Base-by-base conservation (phyloP, 768 basidiomycete species). In the Boletus sp. region DNA sequence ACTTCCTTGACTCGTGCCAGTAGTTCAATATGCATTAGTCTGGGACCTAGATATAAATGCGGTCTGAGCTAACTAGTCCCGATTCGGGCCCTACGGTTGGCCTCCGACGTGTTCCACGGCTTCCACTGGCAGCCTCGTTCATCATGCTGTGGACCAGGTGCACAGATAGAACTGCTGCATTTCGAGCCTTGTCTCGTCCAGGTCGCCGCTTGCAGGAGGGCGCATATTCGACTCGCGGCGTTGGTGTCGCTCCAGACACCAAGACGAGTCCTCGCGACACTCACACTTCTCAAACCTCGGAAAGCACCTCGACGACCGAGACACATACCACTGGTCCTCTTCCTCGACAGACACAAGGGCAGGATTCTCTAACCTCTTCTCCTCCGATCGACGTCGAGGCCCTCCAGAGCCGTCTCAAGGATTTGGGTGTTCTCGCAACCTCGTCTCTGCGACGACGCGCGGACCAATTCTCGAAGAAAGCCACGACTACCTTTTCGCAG, bases 401-500 rank as follows among this genome's bases (percentile, higher is more conserved):
- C 47, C 55, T 83, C 54, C 75, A 76, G 39, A 63, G 57, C 33
- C 68, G 66, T 50, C 55, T 77, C 55, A 76, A 71, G 58, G 77
- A 80, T 50, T 85, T 83, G 85, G 71, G 82, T 44, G 61, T 65
- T 52, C 55, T 66, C 39, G 64, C 75, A 5, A 62, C 68, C 17
- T 58, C 68, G 20, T 70, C 71, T 29, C 70, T 73, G 9, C 82
- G 86, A 47, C 75, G 74, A 56, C 79, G 77, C 41, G 77, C 83
- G 42, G 85, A 89, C 67, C 76, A 72, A 42, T 80, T 89, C 60
- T 85, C 89, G 0, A 73, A 75, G 9, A 71, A 69, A 6, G 80
- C 90, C 3, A 80, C 81, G 59, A 73, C 76, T 7, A 83, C 80
- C 5, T 83, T 96, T 63, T 85, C 86, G 42, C 80, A 85, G 64